Conservation (phyloP, 495 filamentous ascomycete species). For the Usnea hakonensis region DNA sequence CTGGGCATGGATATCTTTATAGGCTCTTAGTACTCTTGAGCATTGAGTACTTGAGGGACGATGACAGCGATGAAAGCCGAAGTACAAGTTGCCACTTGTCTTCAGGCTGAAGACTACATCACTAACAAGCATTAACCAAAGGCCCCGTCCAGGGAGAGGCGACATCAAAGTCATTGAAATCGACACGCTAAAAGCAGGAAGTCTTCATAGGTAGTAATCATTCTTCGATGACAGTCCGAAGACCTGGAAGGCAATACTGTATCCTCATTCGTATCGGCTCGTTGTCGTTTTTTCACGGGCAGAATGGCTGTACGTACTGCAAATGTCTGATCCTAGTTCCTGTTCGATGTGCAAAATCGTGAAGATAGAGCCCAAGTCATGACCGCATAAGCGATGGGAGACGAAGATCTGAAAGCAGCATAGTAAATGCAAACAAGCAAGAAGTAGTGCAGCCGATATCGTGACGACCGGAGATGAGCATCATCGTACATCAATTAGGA, state of each 20-base stretch:
- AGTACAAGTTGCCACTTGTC: no score
- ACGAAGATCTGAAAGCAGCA: not conserved
- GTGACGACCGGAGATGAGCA: not conserved
- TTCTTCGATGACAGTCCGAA: not conserved
- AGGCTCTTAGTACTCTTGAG: no score
- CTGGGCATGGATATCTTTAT: no score
- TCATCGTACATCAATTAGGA: not conserved
- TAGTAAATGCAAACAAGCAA: not conserved
- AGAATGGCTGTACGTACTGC: not conserved
- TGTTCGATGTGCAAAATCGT: not conserved
- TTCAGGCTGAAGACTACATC: no score
- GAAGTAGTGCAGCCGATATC: not conserved
- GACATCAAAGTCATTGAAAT: no score
- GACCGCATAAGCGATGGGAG: not conserved
- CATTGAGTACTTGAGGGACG: no score
- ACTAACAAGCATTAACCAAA: no score
- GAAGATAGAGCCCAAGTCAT: no score
- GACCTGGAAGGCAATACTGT: not conserved
- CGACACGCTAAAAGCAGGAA: no score
- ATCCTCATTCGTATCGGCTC: constrained; percentile 2
- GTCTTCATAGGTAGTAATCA: constrained; percentile 7
- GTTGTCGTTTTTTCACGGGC: constrained; percentile 3
- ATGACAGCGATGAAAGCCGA: no score
- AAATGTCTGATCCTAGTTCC: not conserved
- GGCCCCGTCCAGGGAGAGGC: no score